phyloP scores from a whole-genome alignment of 441 rosid genomes.

The Brassica balearica region DNA sequence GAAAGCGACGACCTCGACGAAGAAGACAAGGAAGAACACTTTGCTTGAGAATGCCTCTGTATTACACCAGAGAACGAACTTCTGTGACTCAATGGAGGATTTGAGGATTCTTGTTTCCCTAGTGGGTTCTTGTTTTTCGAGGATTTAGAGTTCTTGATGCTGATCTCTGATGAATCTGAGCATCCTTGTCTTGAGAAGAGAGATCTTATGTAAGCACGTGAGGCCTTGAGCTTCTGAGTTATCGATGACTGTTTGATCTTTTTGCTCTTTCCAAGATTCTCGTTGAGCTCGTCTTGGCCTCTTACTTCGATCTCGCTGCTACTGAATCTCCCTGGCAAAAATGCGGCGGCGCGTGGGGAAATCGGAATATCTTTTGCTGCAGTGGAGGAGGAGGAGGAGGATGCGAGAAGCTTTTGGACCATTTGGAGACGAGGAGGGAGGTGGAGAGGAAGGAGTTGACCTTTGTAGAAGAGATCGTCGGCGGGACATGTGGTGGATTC shows the following conservation, averaged over 20 bases:
- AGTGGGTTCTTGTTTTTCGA: slow-evolving; percentile 50
- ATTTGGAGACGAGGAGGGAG: slow-evolving; percentile 81
- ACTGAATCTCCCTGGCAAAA: slow-evolving; percentile 65
- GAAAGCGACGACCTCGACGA: slow-evolving; percentile 61
- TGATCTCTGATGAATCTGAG: slow-evolving; percentile 47
- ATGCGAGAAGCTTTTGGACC: slow-evolving; percentile 73
- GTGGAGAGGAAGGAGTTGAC: slow-evolving; percentile 95
- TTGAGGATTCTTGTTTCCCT: slow-evolving; percentile 27
- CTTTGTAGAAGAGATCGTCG: slow-evolving; percentile 94
- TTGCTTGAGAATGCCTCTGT: slow-evolving; percentile 58
- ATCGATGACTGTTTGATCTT: slow-evolving; percentile 64
- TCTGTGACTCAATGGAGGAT: slow-evolving; percentile 52
- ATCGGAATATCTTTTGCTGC: slow-evolving; percentile 12
- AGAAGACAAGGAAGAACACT: slow-evolving; percentile 52
- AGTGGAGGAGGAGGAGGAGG: slow-evolving; percentile 33
- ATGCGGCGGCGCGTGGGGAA: slow-evolving; percentile 48
- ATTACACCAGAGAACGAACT: slow-evolving; percentile 84
- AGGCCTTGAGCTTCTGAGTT: slow-evolving; percentile 71
- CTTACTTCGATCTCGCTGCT: slow-evolving; percentile 54
- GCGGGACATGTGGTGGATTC: slow-evolving; percentile 65
- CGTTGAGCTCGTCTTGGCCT: slow-evolving; percentile 49
- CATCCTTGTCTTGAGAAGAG: slow-evolving; percentile 67
- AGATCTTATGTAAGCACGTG: slow-evolving; percentile 66
- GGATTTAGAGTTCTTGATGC: slow-evolving; percentile 24
- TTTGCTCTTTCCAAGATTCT: slow-evolving; percentile 43